Percentiles rank a stretch among this genome's conserved stretches.
phyloP scores from a whole-genome alignment of 352 stramenopile genomes.

The Thalassiosira delicatula region DNA sequence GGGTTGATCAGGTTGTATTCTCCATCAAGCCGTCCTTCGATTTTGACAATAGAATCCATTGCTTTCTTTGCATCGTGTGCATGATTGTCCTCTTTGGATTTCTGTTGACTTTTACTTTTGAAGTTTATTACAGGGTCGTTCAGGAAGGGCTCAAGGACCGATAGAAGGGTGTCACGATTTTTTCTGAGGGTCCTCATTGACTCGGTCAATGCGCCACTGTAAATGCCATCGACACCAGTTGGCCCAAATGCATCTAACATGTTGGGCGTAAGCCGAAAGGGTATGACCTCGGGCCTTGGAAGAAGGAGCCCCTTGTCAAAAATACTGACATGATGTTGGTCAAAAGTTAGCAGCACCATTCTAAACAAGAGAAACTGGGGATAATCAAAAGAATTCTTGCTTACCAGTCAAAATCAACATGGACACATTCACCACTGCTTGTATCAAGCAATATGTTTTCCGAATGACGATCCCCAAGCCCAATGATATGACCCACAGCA shows the following conservation, averaged over 20 bases:
- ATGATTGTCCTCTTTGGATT: conserved; percentile 32
- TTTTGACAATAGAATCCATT: conserved; percentile 73
- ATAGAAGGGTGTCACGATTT: conserved; percentile 97
- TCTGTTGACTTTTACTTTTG: conserved; percentile 75
- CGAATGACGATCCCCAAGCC: conserved; percentile 98
- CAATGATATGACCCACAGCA: conserved; percentile 99
- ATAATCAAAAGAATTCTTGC: too few relatives aligned
- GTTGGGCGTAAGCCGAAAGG: conserved; percentile 99
- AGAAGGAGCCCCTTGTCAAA: conserved; percentile 99
- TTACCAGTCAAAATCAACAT: too few relatives aligned
- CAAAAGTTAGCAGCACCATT: too few relatives aligned
- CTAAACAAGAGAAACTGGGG: too few relatives aligned
- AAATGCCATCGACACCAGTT: conserved; percentile 98
- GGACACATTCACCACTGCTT: conserved; percentile 96
- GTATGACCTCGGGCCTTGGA: conserved; percentile 96
- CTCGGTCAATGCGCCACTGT: conserved; percentile 95
- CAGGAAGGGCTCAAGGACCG: conserved; percentile 99
- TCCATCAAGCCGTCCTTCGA: conserved; percentile 80
- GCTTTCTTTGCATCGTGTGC: conserved; percentile 19
- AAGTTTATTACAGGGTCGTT: conserved; percentile 95
- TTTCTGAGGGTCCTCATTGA: conserved; percentile 97
- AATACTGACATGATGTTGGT: too few relatives aligned
- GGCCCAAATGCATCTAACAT: conserved; percentile 99
- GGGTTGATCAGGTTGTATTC: conserved; percentile 86
- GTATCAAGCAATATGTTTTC: conserved; percentile 99